Percentiles rank a stretch among this genome's conserved stretches.
Conservation (phyloP, 2,329 filamentous ascomycete species). For the Cylindrodendrum hubeiense region DNA sequence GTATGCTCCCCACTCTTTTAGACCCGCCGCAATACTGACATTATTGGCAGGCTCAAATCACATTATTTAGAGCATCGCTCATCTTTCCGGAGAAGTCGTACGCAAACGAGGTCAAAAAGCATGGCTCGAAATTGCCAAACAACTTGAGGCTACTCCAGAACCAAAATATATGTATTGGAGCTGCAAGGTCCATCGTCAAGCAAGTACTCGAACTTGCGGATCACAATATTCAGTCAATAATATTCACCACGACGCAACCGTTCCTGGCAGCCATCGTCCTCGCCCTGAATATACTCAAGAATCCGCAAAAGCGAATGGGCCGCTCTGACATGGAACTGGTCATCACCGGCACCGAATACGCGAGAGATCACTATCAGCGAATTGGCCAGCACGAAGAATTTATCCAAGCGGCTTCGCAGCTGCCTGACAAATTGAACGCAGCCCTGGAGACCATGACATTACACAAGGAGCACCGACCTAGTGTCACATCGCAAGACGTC, state of each 20-base stretch:
- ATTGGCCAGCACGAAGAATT: slow-evolving; percentile 33
- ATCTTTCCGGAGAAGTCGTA: slow-evolving; percentile 36
- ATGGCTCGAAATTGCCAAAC: slow-evolving; percentile 28
- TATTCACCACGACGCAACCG: slow-evolving; percentile 31
- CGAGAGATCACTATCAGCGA: slow-evolving; percentile 28
- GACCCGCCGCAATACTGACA: background rate
- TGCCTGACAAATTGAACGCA: slow-evolving; percentile 31
- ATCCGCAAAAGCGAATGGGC: slow-evolving; percentile 39
- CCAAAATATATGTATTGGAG: slow-evolving; percentile 36
- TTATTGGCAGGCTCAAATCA: slow-evolving; percentile 33
- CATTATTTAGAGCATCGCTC: slow-evolving; percentile 33
- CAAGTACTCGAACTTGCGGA: slow-evolving; percentile 38
- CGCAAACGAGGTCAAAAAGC: slow-evolving; percentile 28
- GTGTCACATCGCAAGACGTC: slow-evolving; percentile 10
- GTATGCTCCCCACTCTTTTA: background rate
- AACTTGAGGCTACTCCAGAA: slow-evolving; percentile 30
- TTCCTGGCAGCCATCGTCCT: slow-evolving; percentile 35
- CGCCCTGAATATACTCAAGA: slow-evolving; percentile 37
- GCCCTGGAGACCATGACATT: slow-evolving; percentile 25
- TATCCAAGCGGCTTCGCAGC: slow-evolving; percentile 27
- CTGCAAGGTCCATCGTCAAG: slow-evolving; percentile 35
- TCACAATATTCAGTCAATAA: slow-evolving; percentile 23
- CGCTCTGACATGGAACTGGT: slow-evolving; percentile 39
- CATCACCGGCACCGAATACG: slow-evolving; percentile 28
- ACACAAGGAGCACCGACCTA: slow-evolving; percentile 20